Conservation (phyloP, 2,329 filamentous ascomycete species). For the Alternaria longipes region DNA sequence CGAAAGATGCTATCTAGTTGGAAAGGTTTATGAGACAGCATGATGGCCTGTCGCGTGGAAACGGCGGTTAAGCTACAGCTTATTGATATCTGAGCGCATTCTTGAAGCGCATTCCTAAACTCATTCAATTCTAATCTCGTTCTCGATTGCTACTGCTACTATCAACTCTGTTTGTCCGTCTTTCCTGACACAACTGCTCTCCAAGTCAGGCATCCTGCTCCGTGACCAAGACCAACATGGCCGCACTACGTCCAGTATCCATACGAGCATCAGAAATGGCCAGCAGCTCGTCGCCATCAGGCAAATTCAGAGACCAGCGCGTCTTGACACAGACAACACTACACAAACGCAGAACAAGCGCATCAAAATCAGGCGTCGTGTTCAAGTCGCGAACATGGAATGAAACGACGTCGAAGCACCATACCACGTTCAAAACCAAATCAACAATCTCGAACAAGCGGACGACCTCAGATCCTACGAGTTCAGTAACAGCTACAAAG, state of each 20-base stretch:
- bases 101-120: not conserved
- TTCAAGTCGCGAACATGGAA: slow-evolving; percentile 15
- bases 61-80: not conserved
- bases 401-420: not conserved
- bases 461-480: not conserved
- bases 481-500: slow-evolving; percentile 16
- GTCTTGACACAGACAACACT: not conserved
- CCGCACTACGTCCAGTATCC: not conserved
- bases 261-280: not conserved
- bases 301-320: too few relatives aligned
- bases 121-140: not conserved
- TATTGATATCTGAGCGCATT: not conserved
- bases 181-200: not conserved
- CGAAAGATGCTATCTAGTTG: not conserved
- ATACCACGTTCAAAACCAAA: not conserved
- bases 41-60: not conserved
- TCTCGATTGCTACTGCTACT: not conserved
- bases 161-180: not conserved
- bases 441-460: not conserved
- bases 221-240: not conserved
- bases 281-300: not conserved
- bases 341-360: slow-evolving; percentile 3
- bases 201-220: not conserved
- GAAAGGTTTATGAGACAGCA: not conserved
- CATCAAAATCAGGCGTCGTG: slow-evolving; percentile 4